A percentile compares a stretch with the other conserved stretches of the same genome.
Conservation (phyloP, 2,329 filamentous ascomycete genomes). For the Scytalidium sp. region DNA sequence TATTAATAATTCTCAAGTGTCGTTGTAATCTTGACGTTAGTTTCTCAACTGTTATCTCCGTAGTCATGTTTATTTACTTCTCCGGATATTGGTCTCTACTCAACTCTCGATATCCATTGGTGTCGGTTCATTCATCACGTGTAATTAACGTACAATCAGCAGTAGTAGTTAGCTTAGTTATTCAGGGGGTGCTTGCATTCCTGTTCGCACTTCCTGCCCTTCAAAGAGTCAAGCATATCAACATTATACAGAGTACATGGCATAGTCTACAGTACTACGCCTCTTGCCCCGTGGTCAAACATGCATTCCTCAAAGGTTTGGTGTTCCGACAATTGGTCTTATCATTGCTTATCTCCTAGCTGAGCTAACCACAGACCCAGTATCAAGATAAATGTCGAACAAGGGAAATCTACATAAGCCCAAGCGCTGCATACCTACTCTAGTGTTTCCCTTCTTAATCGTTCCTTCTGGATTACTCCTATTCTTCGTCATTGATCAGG, state of each 20-base stretch:
- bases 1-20: constrained; percentile 6
- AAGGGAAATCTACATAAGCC: constrained; percentile 34
- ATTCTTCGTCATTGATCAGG: constrained; percentile 28
- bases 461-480: constrained; percentile 30
- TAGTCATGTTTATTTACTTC: constrained; percentile 30
- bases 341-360: constrained; percentile 22
- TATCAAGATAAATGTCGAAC: constrained; percentile 32
- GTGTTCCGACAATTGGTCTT: too few species aligned
- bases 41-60: constrained; percentile 23
- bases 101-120: constrained; percentile 29
- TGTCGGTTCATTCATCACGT: too few species aligned
- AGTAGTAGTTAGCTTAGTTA: too few species aligned
- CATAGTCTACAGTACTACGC: too few species aligned
- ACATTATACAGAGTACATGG: too few species aligned
- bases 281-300: too few species aligned
- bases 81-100: constrained; percentile 22
- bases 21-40: constrained; percentile 25
- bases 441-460: constrained; percentile 34
- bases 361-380: constrained; percentile 25
- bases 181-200: too few species aligned
- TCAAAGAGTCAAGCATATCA: too few species aligned
- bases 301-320: too few species aligned
- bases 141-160: too few species aligned
- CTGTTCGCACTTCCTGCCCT: too few species aligned
- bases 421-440: constrained; percentile 35